phyloP scores from a whole-genome alignment of 805 yeast species.

The Barnettozyma vustinii region DNA sequence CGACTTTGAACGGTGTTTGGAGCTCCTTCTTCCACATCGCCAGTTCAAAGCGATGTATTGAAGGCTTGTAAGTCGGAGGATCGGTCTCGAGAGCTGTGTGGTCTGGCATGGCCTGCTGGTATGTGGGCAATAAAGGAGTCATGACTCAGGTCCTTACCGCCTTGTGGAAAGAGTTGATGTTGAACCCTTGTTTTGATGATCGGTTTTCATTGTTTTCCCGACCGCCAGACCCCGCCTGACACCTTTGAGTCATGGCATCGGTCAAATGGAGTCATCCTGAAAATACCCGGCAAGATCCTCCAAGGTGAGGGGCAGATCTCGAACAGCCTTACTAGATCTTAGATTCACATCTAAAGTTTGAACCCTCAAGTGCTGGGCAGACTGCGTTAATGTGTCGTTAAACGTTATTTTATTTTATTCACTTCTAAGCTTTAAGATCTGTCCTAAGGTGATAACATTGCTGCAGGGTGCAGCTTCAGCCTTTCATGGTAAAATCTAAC shows the following conservation, averaged over 20 bases:
- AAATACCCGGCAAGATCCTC: background rate
- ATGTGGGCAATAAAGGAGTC: background rate
- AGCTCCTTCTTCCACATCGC: slow-evolving; percentile 10
- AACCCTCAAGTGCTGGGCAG: too few species aligned
- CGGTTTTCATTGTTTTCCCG: too few species aligned
- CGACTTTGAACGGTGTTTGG: slow-evolving; percentile 5
- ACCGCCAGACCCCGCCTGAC: background rate
- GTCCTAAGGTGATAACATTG: too few species aligned
- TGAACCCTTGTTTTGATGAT: background rate
- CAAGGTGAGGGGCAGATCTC: background rate
- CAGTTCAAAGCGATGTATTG: slow-evolving; percentile 4
- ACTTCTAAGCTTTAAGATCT: too few species aligned
- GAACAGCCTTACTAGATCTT: too few species aligned
- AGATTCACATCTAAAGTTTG: too few species aligned
- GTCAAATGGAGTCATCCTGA: background rate
- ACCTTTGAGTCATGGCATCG: background rate
- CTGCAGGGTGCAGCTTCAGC: background rate
- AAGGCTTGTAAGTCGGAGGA: background rate
- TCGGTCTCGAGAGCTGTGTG: background rate
- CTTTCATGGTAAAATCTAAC: background rate
- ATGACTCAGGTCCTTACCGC: too few species aligned
- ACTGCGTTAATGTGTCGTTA: background rate
- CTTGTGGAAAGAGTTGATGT: background rate
- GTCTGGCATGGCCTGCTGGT: background rate
- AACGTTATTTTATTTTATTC: too few species aligned